Evolutionary conservation across 2,329 filamentous ascomycete species (phyloP), one percentile per base, ranked within the genome.

Genomic region (Colletotrichum sp.): DNA sequence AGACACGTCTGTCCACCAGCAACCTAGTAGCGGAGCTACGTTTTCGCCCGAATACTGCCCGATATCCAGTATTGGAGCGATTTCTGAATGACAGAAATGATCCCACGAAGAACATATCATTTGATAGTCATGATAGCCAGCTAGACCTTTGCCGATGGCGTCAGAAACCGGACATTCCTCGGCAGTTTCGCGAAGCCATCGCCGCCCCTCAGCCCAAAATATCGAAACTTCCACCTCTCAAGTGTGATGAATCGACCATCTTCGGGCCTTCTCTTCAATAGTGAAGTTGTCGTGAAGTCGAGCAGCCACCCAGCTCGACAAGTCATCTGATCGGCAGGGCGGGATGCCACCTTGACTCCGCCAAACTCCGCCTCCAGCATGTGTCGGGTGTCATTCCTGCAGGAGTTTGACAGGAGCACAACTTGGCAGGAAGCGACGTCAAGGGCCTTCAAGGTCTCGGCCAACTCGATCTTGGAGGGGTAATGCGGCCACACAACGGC

Each of bases 351-450:
- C 73, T 15, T 36, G 21, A 76, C 73, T 76, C 70, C 70, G 70
- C 73, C 52, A 36, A 73, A 73, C 73, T 76, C 73, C 73, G 70
- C 73, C 64, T 18, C 30, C 6, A 16, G 39, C 39, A 21, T 57
- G 16, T 10, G 10, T 32, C 9, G 13, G 39, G 34, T 69, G 57
- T 24, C 16, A 32, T 32, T 21, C 16, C 26, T 62, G n/a, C 59
- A 62, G 28, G 28, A 62, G 59, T 32, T 28, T 44, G 44, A 21
- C 24, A 44, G 21, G 18, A 32, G 7, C 24, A 39, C 4, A 24
- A 30, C 8, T 30, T 18, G 18, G 59, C 28, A 55, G 26, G 8
- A 36, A 18, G 6, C 32, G 9, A 52, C 10, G 26, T 26, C n/a
- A 16, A 62, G 49, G 18, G 24, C n/a, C 44, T 49, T 34, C n/a